Conservation (phyloP, 257 asterid genomes). For the Parsonsia alboflavescens region DNA sequence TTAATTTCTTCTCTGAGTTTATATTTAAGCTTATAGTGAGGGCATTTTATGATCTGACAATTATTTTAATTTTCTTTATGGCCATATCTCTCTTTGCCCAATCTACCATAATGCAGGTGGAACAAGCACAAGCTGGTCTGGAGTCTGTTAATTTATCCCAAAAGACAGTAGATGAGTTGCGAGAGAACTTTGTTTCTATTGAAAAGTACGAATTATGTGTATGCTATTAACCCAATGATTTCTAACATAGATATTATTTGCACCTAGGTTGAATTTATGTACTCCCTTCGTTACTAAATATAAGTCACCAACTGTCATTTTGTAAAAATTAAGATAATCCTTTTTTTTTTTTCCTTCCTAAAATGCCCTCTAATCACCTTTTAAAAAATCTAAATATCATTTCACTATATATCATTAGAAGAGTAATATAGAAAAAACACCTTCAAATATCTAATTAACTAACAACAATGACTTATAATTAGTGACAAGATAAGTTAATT, state of each 20-base stretch:
- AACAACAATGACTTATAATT: too few relatives aligned
- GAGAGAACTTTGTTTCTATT: constrained; percentile 78
- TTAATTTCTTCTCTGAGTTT: not conserved
- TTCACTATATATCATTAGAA: too few relatives aligned
- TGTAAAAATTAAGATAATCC: too few relatives aligned
- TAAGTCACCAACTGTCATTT: too few relatives aligned
- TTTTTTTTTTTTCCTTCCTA: too few relatives aligned
- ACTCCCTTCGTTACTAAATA: too few relatives aligned
- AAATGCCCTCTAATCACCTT: too few relatives aligned
- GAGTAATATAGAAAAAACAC: too few relatives aligned
- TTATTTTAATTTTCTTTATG: not conserved
- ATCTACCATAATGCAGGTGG: constrained; percentile 54
- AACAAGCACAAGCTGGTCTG: constrained; percentile 94
- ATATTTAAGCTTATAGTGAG: not conserved
- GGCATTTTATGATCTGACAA: not conserved
- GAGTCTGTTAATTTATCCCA: constrained; percentile 73
- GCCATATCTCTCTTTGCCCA: constrained; percentile 1
- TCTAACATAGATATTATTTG: not conserved
- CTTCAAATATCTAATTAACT: too few relatives aligned
- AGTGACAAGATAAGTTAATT: too few relatives aligned
- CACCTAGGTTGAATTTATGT: not conserved
- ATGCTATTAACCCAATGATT: constrained; percentile 14
- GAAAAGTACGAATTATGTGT: constrained; percentile 57
- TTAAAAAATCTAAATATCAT: too few relatives aligned
- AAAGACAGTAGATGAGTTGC: constrained; percentile 64